Conservation (phyloP, 768 basidiomycete genomes). For the Rhodotorula paludigena region DNA sequence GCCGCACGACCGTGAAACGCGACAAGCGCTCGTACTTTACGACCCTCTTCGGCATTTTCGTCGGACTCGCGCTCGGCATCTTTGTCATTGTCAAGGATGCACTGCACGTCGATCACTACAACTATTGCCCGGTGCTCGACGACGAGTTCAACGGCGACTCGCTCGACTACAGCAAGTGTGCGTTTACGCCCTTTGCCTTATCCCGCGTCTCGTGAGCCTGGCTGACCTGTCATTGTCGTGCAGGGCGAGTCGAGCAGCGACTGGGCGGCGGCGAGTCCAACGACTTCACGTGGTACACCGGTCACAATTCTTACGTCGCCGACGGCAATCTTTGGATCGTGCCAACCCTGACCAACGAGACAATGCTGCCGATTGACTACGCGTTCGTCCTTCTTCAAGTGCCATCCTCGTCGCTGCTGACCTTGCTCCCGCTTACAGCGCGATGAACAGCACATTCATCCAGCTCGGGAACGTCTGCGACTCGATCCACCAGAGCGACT, state of each 20-base stretch:
- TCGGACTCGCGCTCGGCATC: slow-evolving; percentile 2
- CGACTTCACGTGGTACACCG: slow-evolving; percentile 25
- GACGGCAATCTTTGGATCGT: slow-evolving; percentile 28
- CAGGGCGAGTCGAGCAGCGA: slow-evolving; percentile 24
- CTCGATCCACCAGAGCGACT: slow-evolving; percentile 21
- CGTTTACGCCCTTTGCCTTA: too few species aligned
- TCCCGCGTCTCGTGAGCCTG: too few species aligned
- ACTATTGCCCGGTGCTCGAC: slow-evolving; percentile 62
- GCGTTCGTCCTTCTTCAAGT: not conserved
- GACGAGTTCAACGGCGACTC: slow-evolving; percentile 59
- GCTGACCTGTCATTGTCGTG: too few species aligned
- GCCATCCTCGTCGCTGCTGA: not conserved
- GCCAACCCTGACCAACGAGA: slow-evolving; percentile 22
- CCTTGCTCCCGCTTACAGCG: not conserved
- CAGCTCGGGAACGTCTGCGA: slow-evolving; percentile 28
- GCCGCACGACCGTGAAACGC: slow-evolving; percentile 21
- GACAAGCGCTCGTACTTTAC: slow-evolving; percentile 32
- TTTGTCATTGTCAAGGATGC: not conserved
- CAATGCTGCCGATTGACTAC: slow-evolving; percentile 18
- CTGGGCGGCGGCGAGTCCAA: slow-evolving; percentile 11
- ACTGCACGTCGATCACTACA: slow-evolving; percentile 1
- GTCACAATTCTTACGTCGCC: slow-evolving; percentile 31
- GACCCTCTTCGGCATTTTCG: slow-evolving; percentile 23
- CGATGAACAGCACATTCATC: slow-evolving; percentile 20
- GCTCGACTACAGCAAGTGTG: slow-evolving; percentile 12